Evolutionary conservation across 1,284 basidiomycete genomes (phyloP).

Genomic region (Pseudomicrostroma phylloplanum): DNA sequence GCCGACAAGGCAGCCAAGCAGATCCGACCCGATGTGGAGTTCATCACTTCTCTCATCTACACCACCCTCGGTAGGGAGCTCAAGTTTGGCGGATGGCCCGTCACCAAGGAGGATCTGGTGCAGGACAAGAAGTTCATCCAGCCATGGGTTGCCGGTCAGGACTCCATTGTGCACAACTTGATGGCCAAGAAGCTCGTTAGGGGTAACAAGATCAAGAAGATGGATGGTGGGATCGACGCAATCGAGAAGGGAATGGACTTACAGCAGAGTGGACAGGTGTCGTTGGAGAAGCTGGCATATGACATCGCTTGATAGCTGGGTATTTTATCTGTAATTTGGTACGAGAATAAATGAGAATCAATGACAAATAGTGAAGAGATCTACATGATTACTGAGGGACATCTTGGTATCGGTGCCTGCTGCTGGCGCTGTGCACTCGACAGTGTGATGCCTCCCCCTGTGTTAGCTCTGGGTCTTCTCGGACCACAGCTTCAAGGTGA

Average conservation of each 20-base stretch:
- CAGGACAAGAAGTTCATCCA: constrained; percentile 21
- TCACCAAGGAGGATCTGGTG: constrained; percentile 12
- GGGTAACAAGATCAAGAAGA: constrained; percentile 34
- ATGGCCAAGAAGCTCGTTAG: constrained; percentile 25
- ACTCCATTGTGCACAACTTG: constrained; percentile 30
- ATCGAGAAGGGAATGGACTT: constrained; percentile 35
- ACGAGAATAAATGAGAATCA: background rate
- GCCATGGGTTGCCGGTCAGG: constrained; percentile 6
- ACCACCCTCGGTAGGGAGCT: background rate
- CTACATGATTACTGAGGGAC: background rate
- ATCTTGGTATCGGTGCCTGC: too few relatives aligned
- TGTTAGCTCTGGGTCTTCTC: too few relatives aligned
- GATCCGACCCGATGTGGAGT: constrained; percentile 33
- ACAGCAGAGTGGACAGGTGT: constrained; percentile 35
- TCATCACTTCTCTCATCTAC: constrained; percentile 28
- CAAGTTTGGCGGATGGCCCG: background rate
- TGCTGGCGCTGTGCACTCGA: too few relatives aligned
- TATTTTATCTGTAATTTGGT: background rate
- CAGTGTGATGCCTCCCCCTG: too few relatives aligned
- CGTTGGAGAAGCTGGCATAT: constrained; percentile 41
- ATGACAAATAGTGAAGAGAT: background rate
- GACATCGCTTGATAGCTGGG: background rate
- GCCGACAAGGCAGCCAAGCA: constrained; percentile 32
- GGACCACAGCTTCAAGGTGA: constrained; percentile 8
- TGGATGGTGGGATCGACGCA: constrained; percentile 29